Base-by-base conservation (phyloP, 768 basidiomycete species). In the Boletus rufocinnamomeus region DNA sequence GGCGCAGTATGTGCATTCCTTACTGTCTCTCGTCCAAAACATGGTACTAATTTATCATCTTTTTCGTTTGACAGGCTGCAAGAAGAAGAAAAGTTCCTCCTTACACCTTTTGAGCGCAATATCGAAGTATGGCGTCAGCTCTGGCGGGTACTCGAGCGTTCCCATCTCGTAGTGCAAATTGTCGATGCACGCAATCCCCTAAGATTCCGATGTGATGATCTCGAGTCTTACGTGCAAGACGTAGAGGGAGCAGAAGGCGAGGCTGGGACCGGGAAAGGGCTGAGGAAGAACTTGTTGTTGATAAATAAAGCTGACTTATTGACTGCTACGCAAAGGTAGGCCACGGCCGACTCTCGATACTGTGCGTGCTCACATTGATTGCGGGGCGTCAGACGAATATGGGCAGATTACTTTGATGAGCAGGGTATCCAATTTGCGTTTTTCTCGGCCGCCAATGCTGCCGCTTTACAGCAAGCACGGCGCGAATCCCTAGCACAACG, bases 111-210 rank as follows among this genome's bases (percentile, higher is more conserved):
- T 68, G 97, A 99, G 70, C 89, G 95, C 50, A 99, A 98, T 69
- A 76, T 99, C 34, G 95, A 98, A 79, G 97, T 99, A 14, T 98
- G 97, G 96, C 80, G 97, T 44, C 97, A 99, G 68, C 82, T 99
- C 9, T 99, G 97, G 97, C 82, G 97, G 52, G 97, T 98, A 2
- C 76, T 97, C 10, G 97, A 99, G 75, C 84, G 95, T 23, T 97
- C 96, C 2, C 92, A 97, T 65, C 84, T 99, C 25, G 76, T 98
- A 34, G 91, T 98, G 2, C 94, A 98, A 74, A 96, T 99, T 51
- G 91, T 97, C 52, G 97, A 99, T 69, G 94, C 94, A 7, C 86
- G 97, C 40, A 98, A 97, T 77, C 96, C 97, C 2, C 79, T 97
- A 10, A 80, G 85, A 30, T 98, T 98, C 70, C 86, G 94, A 23